A percentile compares a stretch with the other conserved stretches of the same genome.
phyloP scores from a whole-genome alignment of 495 filamentous ascomycete genomes.

The Aspergillus kassunensis region DNA sequence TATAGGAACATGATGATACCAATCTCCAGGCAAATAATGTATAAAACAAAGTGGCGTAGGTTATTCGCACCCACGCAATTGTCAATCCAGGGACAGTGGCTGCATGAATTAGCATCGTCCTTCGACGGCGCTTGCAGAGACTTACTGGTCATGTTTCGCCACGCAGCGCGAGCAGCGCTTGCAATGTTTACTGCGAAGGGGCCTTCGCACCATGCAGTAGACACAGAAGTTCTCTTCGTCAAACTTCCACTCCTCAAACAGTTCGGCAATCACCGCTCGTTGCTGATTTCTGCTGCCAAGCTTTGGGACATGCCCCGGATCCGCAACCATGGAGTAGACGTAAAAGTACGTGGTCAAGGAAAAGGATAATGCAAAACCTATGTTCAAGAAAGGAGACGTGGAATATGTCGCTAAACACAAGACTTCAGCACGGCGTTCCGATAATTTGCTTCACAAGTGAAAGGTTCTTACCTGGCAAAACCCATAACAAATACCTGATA shows the following conservation, averaged over 20 bases:
- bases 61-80: slow-evolving; percentile 96
- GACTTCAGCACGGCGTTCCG: background rate
- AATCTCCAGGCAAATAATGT: slow-evolving; percentile 69
- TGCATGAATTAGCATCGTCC: slow-evolving; percentile 39
- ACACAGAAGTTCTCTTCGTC: slow-evolving; percentile 94
- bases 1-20: slow-evolving; percentile 64
- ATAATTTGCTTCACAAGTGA: background rate
- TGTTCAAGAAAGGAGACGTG: slow-evolving; percentile 64
- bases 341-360: slow-evolving; percentile 80
- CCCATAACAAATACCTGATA: slow-evolving; percentile 64
- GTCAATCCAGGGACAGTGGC: slow-evolving; percentile 96
- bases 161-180: slow-evolving; percentile 85
- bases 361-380: slow-evolving; percentile 63
- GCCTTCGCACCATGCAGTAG: slow-evolving; percentile 86
- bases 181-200: slow-evolving; percentile 93
- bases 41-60: slow-evolving; percentile 90
- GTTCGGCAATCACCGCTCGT: slow-evolving; percentile 78
- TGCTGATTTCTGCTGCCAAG: slow-evolving; percentile 81
- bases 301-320: slow-evolving; percentile 95
- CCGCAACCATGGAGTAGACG: slow-evolving; percentile 72
- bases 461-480: slow-evolving; percentile 61
- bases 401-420: slow-evolving; percentile 55
- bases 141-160: slow-evolving; percentile 96
- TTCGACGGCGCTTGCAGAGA: slow-evolving; percentile 1
- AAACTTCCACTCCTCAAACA: slow-evolving; percentile 80